Evolutionary conservation across 1,284 basidiomycete genomes (phyloP), one percentile per base, ranked within the genome.

Genomic region (Chalciporus sp.): DNA sequence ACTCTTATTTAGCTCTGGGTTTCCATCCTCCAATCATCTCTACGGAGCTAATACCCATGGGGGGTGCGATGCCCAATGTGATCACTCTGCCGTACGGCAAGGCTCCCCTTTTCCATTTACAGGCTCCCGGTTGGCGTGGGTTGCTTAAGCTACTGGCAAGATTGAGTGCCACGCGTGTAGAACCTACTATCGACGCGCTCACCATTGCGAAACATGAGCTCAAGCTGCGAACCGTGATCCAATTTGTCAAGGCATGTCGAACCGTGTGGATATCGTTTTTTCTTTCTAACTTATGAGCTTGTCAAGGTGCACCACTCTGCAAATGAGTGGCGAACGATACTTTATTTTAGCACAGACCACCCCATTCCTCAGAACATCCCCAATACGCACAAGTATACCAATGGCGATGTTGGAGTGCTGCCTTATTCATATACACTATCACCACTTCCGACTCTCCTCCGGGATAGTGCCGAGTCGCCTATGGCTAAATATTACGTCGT

Each of bases 281-380:
- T 33, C 12, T 12, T 59, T 39, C 49, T 57, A 26, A 58, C 41
- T 23, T 9, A 29, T 5, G 42, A 51, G 23, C 40, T 42, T 51
- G 44, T 35, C n/a, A 54, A 88, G 86, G 75, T 83, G 23, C 82
- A 85, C 63, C 80, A 78, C 44, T 64, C 75, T 28, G 78, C 83
- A 0, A 63, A 72, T 6, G 80, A 84, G 28, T 92, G 90, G 90
- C 79, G 85, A 49, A 85, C 85, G 9, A 74, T 90, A 19, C 65
- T 91, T 9, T 91, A 88, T 76, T 81, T 92, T 61, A 85, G 86
- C 0, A 81, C 89, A 45, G 90, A 92, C 61, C 75, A 83, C 60
- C 82, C 85, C 3, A 68, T 80, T 1, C 84, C 86, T 37, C 61
- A 75, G 1, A 72, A 73, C 19, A 58, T 75, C 14, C 75, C 73